phyloP scores from a whole-genome alignment of 257 asterid species.

The Fraxinus americana region DNA sequence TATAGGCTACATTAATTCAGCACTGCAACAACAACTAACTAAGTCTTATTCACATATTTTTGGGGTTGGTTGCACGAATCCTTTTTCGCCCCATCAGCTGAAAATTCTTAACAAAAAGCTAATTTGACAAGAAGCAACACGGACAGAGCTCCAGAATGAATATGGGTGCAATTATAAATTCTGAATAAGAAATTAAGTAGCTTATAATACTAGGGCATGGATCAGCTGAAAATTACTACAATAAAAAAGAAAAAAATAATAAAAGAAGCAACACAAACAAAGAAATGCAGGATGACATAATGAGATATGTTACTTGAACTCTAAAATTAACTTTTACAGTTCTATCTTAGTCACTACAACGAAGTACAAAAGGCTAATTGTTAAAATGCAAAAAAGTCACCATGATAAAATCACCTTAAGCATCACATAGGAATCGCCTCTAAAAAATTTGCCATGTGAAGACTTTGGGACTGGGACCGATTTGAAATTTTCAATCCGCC shows the following conservation, averaged over 20 bases:
- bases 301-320: not conserved
- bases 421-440: slow-evolving; percentile 83
- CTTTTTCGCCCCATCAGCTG: not conserved
- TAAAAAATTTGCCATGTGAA: slow-evolving; percentile 76
- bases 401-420: slow-evolving; percentile 58
- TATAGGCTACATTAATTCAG: not conserved
- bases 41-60: not conserved
- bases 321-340: not conserved
- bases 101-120: not conserved
- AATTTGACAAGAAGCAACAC: not conserved
- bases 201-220: slow-evolving; percentile 6
- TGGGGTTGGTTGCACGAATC: not conserved
- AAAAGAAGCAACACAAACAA: slow-evolving; percentile 9
- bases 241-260: not conserved
- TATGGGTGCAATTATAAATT: not conserved
- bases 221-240: slow-evolving; percentile 11
- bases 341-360: not conserved
- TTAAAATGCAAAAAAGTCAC: not conserved
- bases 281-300: slow-evolving; percentile 12
- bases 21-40: not conserved
- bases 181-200: not conserved
- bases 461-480: slow-evolving; percentile 73
- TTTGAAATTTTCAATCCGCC: slow-evolving; percentile 84
- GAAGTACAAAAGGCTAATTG: slow-evolving; percentile 10
- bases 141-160: slow-evolving; percentile 8